phyloP scores from a whole-genome alignment of 208 protist genomes.

The Wallacemonas sp. region DNA sequence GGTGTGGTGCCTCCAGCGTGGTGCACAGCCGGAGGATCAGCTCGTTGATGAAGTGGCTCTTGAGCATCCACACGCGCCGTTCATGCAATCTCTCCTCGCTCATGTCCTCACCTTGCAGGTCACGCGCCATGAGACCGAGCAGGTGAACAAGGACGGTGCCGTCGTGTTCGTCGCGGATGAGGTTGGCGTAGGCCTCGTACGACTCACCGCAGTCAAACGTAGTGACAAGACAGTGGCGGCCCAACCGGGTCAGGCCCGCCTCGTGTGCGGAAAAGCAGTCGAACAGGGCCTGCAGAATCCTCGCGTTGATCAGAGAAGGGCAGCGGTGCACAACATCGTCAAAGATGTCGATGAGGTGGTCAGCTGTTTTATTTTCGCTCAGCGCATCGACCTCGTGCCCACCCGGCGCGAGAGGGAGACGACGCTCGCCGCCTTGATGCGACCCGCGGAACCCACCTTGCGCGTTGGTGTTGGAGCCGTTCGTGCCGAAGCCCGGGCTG shows the following conservation, averaged over 20 bases:
- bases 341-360: slow-evolving; percentile 50
- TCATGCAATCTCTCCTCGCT: slow-evolving; percentile 36
- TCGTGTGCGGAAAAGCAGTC: slow-evolving; percentile 44
- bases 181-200: slow-evolving; percentile 50
- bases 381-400: background rate
- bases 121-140: slow-evolving; percentile 39
- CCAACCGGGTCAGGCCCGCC: slow-evolving; percentile 43
- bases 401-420: slow-evolving; percentile 3
- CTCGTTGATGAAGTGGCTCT: slow-evolving; percentile 57
- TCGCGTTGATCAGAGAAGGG: slow-evolving; percentile 27
- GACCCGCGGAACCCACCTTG: background rate
- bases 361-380: slow-evolving; percentile 38
- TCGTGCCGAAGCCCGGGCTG: background rate
- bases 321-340: slow-evolving; percentile 46
- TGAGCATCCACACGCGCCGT: slow-evolving; percentile 63
- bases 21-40: slow-evolving; percentile 36
- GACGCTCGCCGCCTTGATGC: too few relatives aligned
- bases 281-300: slow-evolving; percentile 44
- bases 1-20: slow-evolving; percentile 31
- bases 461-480: background rate
- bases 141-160: slow-evolving; percentile 38
- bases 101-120: slow-evolving; percentile 29
- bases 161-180: slow-evolving; percentile 36
- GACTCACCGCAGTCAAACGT: slow-evolving; percentile 56
- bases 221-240: slow-evolving; percentile 50